Evolutionary conservation across 1,284 basidiomycete genomes (phyloP).

Genomic region (Pseudozyma tsukubaensis): DNA sequence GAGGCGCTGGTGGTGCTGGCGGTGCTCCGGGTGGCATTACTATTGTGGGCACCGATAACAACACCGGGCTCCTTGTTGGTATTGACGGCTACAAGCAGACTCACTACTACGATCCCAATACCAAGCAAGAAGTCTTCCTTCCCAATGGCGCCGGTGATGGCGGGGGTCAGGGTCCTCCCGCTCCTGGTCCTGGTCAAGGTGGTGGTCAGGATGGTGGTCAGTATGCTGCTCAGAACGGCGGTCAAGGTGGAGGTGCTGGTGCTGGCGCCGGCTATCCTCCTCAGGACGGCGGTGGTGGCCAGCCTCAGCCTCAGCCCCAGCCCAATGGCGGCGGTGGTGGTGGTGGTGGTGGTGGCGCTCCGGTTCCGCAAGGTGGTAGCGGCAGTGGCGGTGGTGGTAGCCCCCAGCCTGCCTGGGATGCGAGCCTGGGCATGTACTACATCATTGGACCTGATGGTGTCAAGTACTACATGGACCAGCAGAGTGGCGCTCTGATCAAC

Average conservation of each 20-base stretch:
- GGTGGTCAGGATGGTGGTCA: not conserved
- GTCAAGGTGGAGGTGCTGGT: not conserved
- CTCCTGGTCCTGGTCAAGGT: not conserved
- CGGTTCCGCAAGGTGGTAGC: not conserved
- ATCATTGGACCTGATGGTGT: conserved; percentile 9
- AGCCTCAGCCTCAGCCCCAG: not conserved
- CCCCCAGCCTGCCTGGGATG: conserved; percentile 6
- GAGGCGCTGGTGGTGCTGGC: not conserved
- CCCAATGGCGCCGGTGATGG: too few relatives aligned
- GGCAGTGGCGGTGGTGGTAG: not conserved
- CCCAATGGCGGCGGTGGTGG: not conserved
- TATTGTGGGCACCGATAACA: too few relatives aligned
- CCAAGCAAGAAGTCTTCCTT: too few relatives aligned
- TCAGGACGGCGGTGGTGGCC: not conserved
- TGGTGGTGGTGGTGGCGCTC: not conserved
- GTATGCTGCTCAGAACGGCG: too few relatives aligned
- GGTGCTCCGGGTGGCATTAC: too few relatives aligned
- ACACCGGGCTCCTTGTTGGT: too few relatives aligned
- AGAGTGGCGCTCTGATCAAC: conserved; percentile 26
- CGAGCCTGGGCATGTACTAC: conserved; percentile 4
- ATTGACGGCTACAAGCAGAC: too few relatives aligned
- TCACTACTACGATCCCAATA: too few relatives aligned
- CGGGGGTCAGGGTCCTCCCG: too few relatives aligned
- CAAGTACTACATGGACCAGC: conserved; percentile 26
- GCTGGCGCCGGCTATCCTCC: conserved; percentile 1